Evolutionary conservation across 2,329 filamentous ascomycete species (phyloP), one percentile per base, ranked within the genome.

Genomic region (Elsinoe arachidis): DNA sequence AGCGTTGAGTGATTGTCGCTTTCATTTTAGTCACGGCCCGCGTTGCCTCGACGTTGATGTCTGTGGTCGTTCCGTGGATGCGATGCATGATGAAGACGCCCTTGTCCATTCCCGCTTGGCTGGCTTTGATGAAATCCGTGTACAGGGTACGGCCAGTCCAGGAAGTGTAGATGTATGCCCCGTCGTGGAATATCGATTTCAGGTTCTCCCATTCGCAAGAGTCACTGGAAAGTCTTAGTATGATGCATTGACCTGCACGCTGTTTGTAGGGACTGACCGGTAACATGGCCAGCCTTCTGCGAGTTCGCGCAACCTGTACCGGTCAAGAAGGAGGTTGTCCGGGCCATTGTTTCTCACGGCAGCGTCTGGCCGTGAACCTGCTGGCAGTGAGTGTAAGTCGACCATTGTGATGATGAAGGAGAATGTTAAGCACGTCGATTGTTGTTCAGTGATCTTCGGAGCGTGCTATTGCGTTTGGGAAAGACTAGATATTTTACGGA

Each of bases 191-290:
- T 46, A 79, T 78, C 2, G 76, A 78, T 11, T 66, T 65, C 21
- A 79, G 70, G 63, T 79, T 79, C 49, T 78, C 73, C 77, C 76
- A 80, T 65, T 80, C 77, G 60, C 76, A 78, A 6, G 74, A 69
- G 61, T 79, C 75, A 37, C 64, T 61, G 17, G 52, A 15, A 14
- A 9, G n/a, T 7, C n/a, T 14, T 55, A 11, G 41, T 34, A 6
- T n/a, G 34, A 2, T 9, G 26, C 4, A 6, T 9, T 2, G 11
- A n/a, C 3, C 12, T n/a, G 3, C n/a, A n/a, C n/a, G n/a, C n/a
- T n/a, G 17, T 9, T n/a, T 3, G 7, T 15, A 11, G 30, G 60
- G 34, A 62, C 10, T 17, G n/a, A 44, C 19, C 73, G 69, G 59
- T 78, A 78, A 30, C 69, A 73, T 9, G 76, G 75, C 76, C 76